Base-by-base conservation (phyloP, 345 rosid genomes). In the Eucalyptus fibrosa region DNA sequence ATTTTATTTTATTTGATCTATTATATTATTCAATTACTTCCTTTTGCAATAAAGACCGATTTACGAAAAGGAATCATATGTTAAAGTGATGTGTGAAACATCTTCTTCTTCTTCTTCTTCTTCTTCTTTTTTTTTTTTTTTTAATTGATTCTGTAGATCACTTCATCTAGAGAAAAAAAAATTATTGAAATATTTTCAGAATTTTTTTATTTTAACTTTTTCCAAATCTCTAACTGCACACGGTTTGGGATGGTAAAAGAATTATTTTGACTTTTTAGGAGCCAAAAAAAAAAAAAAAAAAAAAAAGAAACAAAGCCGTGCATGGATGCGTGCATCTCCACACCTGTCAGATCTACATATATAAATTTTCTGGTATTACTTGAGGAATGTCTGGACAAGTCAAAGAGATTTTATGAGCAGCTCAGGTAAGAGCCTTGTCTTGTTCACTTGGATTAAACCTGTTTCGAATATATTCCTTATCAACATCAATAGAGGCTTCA, bases 211-310 rank as follows among this genome's bases (percentile, higher is more conserved):
- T 51, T 17, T 51, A 56, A 56, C 12, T 56, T 56, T 55, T 56
- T 9, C 26, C 60, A 56, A 56, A 23, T 56, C 28, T 23, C 28
- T 56, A 23, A 9, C 13, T 8, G 12, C 28, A 21, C 28, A 56
- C 26, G 11, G 60, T 51, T 17, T 51, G 55, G 21, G 21, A 51
- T 7, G 55, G 55, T 17, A 51, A 51, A 51, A 51, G 21, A 51
- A 51, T 51, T 7, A 51, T 51, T 51, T 51, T 51, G 55, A 51
- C 21, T 1, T 51, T 50, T 51, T 51, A 9, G 62, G 13, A 56
- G 28, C 28, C 13, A 1, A 1, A 1, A 1, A 34, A 55, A 49
- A 14, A 55, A 55, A 1, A 1, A 1, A 23, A 50, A 16, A 23
- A 55, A 9, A 1, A 21, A 55, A 21, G 1, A 56, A 56, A 56